These are phyloP conservation scores for Aspergillus neotritici DNA, from an alignment of 2,329 filamentous ascomycete species.

Conservation along the genomic window DNA sequence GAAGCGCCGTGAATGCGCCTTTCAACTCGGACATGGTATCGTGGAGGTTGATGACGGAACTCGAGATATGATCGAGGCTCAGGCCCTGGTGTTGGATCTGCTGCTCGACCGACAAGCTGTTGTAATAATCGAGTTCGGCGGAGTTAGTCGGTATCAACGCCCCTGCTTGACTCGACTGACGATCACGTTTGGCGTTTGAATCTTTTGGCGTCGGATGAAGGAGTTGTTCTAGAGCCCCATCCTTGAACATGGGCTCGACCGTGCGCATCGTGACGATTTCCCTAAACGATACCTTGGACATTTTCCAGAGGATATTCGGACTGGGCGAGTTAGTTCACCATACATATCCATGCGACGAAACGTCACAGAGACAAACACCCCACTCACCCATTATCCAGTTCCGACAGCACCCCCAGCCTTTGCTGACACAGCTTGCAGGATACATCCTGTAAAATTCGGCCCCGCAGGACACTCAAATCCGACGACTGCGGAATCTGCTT, in stretches of 20 bases:
- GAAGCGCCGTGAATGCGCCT: constrained; percentile 33
- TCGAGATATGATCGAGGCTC: constrained; percentile 35
- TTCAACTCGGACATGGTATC: constrained; percentile 38
- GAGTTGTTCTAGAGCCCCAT: constrained; percentile 29
- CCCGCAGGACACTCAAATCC: constrained; percentile 30
- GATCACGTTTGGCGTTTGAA: constrained; percentile 13
- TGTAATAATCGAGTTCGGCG: constrained; percentile 13
- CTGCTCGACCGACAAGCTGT: constrained; percentile 22
- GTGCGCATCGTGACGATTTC: constrained; percentile 38
- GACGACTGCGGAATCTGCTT: constrained; percentile 34
- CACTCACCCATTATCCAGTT: constrained; percentile 33
- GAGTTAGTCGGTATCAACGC: constrained; percentile 21
- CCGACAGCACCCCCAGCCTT: constrained; percentile 32
- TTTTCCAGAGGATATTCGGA: constrained; percentile 36
- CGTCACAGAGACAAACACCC: too few relatives aligned
- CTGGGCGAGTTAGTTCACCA: constrained; percentile 16
- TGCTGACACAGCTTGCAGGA: constrained; percentile 36
- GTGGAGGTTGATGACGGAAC: constrained; percentile 33
- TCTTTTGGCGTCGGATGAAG: constrained; percentile 21
- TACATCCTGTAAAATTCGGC: constrained; percentile 33
- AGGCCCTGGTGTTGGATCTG: constrained; percentile 35
- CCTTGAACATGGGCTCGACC: constrained; percentile 30
- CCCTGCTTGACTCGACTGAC: constrained; percentile 14
- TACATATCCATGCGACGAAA: not conserved
- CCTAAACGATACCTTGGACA: constrained; percentile 35